These are phyloP conservation scores for Cucumis melo DNA, from an alignment of 306 rosid genomes.

Conservation along the genomic window DNA sequence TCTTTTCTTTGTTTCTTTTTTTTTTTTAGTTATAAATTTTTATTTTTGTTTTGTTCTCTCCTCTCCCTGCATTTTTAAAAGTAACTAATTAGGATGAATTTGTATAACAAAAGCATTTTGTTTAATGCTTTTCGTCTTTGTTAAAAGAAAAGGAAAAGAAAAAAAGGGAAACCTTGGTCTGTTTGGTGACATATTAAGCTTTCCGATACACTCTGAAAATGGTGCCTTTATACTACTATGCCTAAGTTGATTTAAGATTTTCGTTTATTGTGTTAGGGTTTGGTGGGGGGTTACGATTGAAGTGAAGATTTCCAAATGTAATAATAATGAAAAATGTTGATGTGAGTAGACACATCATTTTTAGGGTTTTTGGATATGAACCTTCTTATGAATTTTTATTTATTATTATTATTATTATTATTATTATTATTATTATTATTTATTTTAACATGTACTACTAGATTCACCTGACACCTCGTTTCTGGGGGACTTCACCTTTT, in stretches of 20 bases:
- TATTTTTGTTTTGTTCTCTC: constrained; percentile 6
- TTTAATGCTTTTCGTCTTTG: background rate
- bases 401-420: no score
- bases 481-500: no score
- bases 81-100: background rate
- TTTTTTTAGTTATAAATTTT: background rate
- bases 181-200: background rate
- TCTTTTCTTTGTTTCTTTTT: background rate
- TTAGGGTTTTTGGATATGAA: no score
- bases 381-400: no score
- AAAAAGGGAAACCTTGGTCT: background rate
- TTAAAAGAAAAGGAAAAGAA: background rate
- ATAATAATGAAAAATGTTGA: background rate
- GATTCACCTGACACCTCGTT: no score
- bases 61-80: constrained; percentile 8
- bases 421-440: no score
- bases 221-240: background rate
- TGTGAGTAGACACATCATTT: background rate
- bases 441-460: no score
- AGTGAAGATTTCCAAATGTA: background rate
- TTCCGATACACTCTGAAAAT: background rate
- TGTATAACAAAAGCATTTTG: constrained; percentile 8
- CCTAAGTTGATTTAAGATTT: background rate
- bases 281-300: background rate
- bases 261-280: background rate